Evolutionary conservation across 148 eudicot species (phyloP).

Genomic region (Vaccinium darrowii): DNA sequence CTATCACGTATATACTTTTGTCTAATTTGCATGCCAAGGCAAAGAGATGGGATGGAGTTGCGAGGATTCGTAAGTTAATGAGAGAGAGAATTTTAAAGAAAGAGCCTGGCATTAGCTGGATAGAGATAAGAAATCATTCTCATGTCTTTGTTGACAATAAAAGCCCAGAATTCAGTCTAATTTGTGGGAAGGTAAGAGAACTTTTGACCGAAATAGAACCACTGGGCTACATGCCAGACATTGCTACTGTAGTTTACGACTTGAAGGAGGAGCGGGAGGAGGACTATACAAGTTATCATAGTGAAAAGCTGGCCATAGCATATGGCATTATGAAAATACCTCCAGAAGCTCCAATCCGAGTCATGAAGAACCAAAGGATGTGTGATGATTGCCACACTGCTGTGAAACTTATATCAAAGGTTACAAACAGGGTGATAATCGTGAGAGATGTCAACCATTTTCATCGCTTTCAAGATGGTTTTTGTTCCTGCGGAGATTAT

Average conservation of each 20-base stretch:
- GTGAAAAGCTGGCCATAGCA: slow-evolving; percentile 55
- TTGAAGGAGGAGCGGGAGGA: slow-evolving; percentile 49
- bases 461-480: slow-evolving; percentile 42
- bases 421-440: slow-evolving; percentile 36
- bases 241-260: slow-evolving; percentile 34
- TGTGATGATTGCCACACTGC: slow-evolving; percentile 58
- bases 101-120: slow-evolving; percentile 56
- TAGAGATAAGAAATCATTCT: slow-evolving; percentile 41
- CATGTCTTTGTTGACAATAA: slow-evolving; percentile 43
- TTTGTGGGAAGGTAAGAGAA: slow-evolving; percentile 40
- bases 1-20: slow-evolving; percentile 41
- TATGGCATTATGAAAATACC: slow-evolving; percentile 48
- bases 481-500: slow-evolving; percentile 47
- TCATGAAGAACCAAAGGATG: slow-evolving; percentile 48
- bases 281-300: slow-evolving; percentile 40
- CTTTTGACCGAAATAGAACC: slow-evolving; percentile 35
- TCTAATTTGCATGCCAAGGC: slow-evolving; percentile 53
- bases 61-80: slow-evolving; percentile 31
- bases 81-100: slow-evolving; percentile 40
- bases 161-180: slow-evolving; percentile 34
- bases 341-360: slow-evolving; percentile 37
- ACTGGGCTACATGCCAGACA: slow-evolving; percentile 41
- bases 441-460: slow-evolving; percentile 52
- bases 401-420: slow-evolving; percentile 37
- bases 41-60: slow-evolving; percentile 52